Conservation (phyloP, 768 basidiomycete species). For the Polyporus arcularius region DNA sequence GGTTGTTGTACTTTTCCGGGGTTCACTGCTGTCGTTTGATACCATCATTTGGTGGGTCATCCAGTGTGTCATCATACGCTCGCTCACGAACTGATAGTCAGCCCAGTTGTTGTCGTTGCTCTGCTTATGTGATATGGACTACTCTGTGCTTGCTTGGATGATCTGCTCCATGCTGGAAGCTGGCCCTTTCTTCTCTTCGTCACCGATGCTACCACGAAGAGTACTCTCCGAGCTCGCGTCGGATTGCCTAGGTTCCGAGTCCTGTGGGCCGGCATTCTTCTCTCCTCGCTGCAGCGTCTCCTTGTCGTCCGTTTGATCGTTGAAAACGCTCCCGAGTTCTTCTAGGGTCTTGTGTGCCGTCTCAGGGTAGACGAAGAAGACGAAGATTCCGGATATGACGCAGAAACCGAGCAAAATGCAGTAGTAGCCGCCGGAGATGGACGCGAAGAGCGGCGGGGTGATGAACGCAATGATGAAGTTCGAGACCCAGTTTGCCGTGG, state of each 20-base stretch:
- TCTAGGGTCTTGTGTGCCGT: constrained; percentile 49
- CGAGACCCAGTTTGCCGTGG: constrained; percentile 32
- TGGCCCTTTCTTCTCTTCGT: background rate
- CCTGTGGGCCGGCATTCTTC: background rate
- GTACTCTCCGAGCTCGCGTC: background rate
- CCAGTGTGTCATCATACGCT: too few species aligned
- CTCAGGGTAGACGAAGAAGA: constrained; percentile 52
- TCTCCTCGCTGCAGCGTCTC: background rate
- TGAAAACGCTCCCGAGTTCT: constrained; percentile 51
- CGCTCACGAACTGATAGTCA: too few species aligned
- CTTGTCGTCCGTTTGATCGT: constrained; percentile 30
- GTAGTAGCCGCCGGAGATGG: constrained; percentile 49
- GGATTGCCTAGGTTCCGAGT: background rate
- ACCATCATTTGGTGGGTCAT: too few species aligned
- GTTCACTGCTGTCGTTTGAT: too few species aligned
- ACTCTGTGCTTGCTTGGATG: too few species aligned
- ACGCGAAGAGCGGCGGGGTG: constrained; percentile 61
- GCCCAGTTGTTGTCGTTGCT: too few species aligned
- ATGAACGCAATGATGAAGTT: constrained; percentile 47
- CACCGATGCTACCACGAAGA: background rate
- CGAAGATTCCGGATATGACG: constrained; percentile 44
- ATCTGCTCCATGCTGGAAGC: too few species aligned
- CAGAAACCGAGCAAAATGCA: constrained; percentile 52
- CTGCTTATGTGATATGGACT: too few species aligned
- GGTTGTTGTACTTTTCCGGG: too few species aligned